phyloP scores from a whole-genome alignment of 2,329 filamentous ascomycete genomes.

The Colletotrichum cuscutae region DNA sequence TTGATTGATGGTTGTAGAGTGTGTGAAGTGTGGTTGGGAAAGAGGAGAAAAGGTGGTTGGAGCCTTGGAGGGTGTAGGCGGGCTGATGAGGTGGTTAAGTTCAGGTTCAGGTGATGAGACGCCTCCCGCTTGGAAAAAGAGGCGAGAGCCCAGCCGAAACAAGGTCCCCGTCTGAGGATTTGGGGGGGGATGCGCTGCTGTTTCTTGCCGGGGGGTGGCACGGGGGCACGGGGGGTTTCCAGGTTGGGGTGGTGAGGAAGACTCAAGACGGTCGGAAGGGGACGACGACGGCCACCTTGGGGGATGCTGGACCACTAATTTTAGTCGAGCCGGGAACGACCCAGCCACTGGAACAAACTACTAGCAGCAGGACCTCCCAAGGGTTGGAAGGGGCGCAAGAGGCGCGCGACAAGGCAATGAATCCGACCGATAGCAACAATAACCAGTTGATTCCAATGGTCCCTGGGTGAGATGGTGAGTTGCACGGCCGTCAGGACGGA shows the following conservation, averaged over 20 bases:
- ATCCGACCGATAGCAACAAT: background rate
- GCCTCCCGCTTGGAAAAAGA: constrained; percentile 27
- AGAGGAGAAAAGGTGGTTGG: constrained; percentile 35
- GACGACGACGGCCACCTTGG: constrained; percentile 12
- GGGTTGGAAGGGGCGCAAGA: background rate
- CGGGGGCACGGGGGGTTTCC: constrained; percentile 1
- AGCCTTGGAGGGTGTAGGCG: constrained; percentile 28
- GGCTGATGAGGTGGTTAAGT: constrained; percentile 36
- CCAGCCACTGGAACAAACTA: constrained; percentile 30
- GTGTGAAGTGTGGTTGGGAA: constrained; percentile 27
- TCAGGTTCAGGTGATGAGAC: constrained; percentile 35
- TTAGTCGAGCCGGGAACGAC: constrained; percentile 33
- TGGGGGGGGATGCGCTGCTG: constrained; percentile 24
- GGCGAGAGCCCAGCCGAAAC: constrained; percentile 35
- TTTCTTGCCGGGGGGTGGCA: constrained; percentile 5
- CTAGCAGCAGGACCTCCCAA: constrained; percentile 12
- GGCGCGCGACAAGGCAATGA: background rate
- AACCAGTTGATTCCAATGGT: constrained; percentile 11
- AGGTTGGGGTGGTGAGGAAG: background rate
- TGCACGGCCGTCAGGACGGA: background rate
- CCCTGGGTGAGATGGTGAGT: background rate
- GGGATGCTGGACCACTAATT: constrained; percentile 31
- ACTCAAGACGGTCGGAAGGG: constrained; percentile 1
- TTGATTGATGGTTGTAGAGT: constrained; percentile 12
- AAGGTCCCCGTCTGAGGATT: constrained; percentile 35